Conservation (phyloP, 1,284 basidiomycete species). For the Phellopilus nigrolimitatus region DNA sequence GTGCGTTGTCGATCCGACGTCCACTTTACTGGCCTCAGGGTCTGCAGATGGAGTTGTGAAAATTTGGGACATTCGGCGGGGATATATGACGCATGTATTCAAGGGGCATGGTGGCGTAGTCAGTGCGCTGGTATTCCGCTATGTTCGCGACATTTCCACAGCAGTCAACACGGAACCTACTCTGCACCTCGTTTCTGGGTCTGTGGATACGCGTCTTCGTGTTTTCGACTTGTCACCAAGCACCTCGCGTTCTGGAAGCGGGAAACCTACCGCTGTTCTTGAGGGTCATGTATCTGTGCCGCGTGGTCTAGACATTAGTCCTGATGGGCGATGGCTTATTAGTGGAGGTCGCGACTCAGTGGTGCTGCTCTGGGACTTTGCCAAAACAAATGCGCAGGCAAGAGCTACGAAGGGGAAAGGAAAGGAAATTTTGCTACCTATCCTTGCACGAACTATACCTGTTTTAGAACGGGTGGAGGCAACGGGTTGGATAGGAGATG, state of each 20-base stretch:
- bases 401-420: conserved; percentile 43
- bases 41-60: conserved; percentile 95
- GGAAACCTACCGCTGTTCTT: conserved; percentile 72
- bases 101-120: conserved; percentile 96
- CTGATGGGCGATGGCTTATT: conserved; percentile 81
- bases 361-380: conserved; percentile 84
- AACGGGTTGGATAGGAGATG: conserved; percentile 63
- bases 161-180: conserved; percentile 40
- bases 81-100: conserved; percentile 92
- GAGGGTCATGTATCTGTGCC: conserved; percentile 93
- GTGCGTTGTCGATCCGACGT: conserved; percentile 80
- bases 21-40: conserved; percentile 89
- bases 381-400: conserved; percentile 29
- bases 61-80: conserved; percentile 89
- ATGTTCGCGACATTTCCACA: conserved; percentile 51
- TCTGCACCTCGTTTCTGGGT: conserved; percentile 86
- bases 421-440: conserved; percentile 44
- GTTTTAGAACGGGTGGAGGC: conserved; percentile 86
- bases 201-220: conserved; percentile 85
- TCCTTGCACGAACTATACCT: conserved; percentile 79
- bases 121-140: conserved; percentile 83
- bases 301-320: conserved; percentile 79
- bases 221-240: conserved; percentile 79
- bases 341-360: conserved; percentile 90
- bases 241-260: conserved; percentile 47